Evolutionary conservation across 1,284 basidiomycete species (phyloP), one percentile per base, ranked within the genome.

Genomic region (Pulveroboletus sp.): DNA sequence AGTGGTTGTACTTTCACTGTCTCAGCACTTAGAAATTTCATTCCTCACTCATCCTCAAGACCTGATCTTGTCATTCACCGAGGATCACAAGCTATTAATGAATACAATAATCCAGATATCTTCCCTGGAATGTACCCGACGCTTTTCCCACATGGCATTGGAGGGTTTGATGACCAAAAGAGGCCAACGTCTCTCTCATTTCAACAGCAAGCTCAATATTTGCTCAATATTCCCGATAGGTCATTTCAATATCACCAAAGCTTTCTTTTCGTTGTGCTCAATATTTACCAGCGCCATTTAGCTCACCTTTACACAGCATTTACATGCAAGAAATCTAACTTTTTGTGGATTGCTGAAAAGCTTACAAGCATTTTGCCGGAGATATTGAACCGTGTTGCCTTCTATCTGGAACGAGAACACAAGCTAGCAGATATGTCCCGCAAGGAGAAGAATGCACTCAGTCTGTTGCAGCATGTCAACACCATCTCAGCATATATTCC

Each of bases 401-500:
- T 10, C 6, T 7, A 12, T 13, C 19, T 21, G 11, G n/a, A 41
- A 12, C n/a, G 2, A 11, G 40, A 41, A 19, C 11, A 21, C 10
- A 41, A 21, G 19, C 8, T 41, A 41, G 3, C 19, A 12, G n/a
- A 41, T 6, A 11, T 41, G 40, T 39, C 37, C 16, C 6, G 3
- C 10, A 8, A 24, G 21, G 21, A 42, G 10, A 17, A 17, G 7
- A 46, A 59, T 13, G 46, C 46, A 1, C 10, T 60, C 1, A 39
- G 8, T 12, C 7, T 60, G 3, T 19, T 59, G 1, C 1, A 36
- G 8, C 37, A 60, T 24, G 57, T 60, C 9, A 59, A 59, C 17
- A 55, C 53, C 6, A 60, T 60, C 3, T 40, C 57, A 7, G 47
- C 58, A 3, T 17, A 29, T 6, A 48, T 61, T 1, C 59, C 59